Evolutionary conservation across 306 rosid genomes (phyloP).

Genomic region (Sophora flavescens): DNA sequence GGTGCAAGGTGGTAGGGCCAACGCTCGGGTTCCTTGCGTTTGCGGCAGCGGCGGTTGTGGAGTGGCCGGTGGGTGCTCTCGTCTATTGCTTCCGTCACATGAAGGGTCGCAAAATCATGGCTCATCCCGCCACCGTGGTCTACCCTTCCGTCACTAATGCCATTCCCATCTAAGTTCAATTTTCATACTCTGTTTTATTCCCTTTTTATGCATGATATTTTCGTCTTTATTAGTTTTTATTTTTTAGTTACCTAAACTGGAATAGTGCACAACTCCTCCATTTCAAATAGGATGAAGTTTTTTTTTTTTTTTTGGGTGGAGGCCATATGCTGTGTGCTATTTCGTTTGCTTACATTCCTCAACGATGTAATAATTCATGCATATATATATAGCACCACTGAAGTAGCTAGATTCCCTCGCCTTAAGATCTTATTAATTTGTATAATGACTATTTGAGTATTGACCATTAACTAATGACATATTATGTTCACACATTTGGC

Average conservation of each 20-base stretch:
- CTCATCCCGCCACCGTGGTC: constrained; percentile 71
- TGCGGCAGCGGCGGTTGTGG: constrained; percentile 64
- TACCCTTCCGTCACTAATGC: constrained; percentile 66
- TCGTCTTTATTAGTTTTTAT: not conserved
- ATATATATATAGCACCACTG: not conserved
- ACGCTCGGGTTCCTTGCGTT: constrained; percentile 76
- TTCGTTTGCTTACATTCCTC: not conserved
- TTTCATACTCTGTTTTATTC: too few relatives aligned
- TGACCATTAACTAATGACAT: too few relatives aligned
- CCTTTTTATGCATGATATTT: too few relatives aligned
- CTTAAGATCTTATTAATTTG: not conserved
- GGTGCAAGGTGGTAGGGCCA: constrained; percentile 89
- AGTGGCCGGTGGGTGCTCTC: constrained; percentile 85
- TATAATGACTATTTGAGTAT: not conserved
- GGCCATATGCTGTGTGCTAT: not conserved
- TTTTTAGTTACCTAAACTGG: not conserved
- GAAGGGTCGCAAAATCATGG: constrained; percentile 51
- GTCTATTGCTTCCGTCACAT: constrained; percentile 59
- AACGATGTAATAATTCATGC: not conserved
- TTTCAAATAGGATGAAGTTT: not conserved
- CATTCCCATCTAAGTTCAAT: constrained; percentile 54
- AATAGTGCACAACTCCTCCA: too few relatives aligned
- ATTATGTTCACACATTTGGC: not conserved
- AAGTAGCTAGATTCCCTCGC: not conserved
- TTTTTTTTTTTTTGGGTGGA: not conserved